Conservation (phyloP, 257 asterid species). For the Nicotiana undulata region DNA sequence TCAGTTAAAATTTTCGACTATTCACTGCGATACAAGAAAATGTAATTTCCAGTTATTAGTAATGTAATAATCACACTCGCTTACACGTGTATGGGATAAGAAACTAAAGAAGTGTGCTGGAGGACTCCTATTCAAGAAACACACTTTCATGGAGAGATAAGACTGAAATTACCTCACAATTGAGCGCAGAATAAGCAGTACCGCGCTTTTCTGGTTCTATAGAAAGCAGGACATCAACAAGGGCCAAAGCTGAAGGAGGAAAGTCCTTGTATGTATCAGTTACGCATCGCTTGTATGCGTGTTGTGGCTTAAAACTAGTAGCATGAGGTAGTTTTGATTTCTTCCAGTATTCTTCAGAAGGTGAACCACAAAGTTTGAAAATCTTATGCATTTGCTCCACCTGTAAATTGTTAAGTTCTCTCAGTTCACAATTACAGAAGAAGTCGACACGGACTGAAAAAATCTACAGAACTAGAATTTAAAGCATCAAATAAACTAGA, state of each 20-base stretch:
- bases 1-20: neutral
- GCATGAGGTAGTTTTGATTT: slow-evolving; percentile 68
- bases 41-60: neutral
- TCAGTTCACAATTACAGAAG: neutral
- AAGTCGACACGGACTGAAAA: neutral
- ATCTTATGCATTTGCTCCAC: slow-evolving; percentile 97
- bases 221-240: slow-evolving; percentile 63
- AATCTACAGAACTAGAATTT: neutral
- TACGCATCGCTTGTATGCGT: slow-evolving; percentile 50
- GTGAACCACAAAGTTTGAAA: slow-evolving; percentile 94
- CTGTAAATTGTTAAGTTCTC: slow-evolving; percentile 20
- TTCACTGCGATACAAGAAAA: neutral
- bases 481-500: neutral
- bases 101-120: neutral
- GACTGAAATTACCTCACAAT: slow-evolving; percentile 44
- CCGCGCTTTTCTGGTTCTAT: slow-evolving; percentile 84
- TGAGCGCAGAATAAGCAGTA: slow-evolving; percentile 71
- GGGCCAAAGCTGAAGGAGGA: slow-evolving; percentile 64
- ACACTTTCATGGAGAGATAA: neutral
- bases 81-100: neutral
- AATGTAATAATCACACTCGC: neutral
- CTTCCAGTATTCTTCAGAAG: slow-evolving; percentile 69
- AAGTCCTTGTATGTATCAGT: slow-evolving; percentile 67
- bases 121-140: neutral
- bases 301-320: slow-evolving; percentile 66